phyloP scores from a whole-genome alignment of 2,329 filamentous ascomycete species.

The Ophioceras dolichostomum region DNA sequence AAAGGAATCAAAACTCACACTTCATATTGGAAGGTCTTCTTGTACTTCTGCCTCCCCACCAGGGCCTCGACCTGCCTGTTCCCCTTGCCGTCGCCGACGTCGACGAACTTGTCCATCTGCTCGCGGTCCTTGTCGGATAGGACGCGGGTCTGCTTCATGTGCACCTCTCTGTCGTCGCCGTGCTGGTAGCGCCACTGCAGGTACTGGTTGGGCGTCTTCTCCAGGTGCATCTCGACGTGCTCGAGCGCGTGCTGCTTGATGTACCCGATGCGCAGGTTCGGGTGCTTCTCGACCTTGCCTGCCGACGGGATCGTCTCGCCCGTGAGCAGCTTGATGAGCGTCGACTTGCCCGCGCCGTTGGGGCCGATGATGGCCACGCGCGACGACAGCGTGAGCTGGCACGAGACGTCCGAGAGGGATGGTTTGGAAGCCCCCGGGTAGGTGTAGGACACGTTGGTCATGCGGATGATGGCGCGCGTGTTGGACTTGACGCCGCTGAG shows the following conservation, averaged over 20 bases:
- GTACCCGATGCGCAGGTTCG: constrained; percentile 96
- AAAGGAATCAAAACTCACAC: constrained; percentile 42
- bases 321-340: constrained; percentile 92
- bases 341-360: constrained; percentile 97
- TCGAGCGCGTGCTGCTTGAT: constrained; percentile 99
- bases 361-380: constrained; percentile 93
- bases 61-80: constrained; percentile 70
- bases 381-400: constrained; percentile 77
- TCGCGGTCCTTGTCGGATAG: constrained; percentile 73
- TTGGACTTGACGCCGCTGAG: constrained; percentile 89
- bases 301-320: constrained; percentile 75
- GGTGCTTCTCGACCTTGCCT: constrained; percentile 94
- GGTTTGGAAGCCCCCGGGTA: constrained; percentile 86
- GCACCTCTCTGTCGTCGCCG: constrained; percentile 90
- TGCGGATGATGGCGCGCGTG: constrained; percentile 88
- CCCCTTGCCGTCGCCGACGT: constrained; percentile 73
- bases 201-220: constrained; percentile 99
- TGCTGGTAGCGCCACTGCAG: constrained; percentile 97
- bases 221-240: constrained; percentile 98
- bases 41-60: constrained; percentile 95
- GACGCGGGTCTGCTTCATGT: constrained; percentile 93
- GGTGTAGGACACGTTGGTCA: constrained; percentile 84
- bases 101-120: constrained; percentile 85
- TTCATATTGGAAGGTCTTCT: constrained; percentile 99
- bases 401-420: constrained; percentile 78